Base-by-base conservation (phyloP, 345 rosid species). In the Citrus glauca region DNA sequence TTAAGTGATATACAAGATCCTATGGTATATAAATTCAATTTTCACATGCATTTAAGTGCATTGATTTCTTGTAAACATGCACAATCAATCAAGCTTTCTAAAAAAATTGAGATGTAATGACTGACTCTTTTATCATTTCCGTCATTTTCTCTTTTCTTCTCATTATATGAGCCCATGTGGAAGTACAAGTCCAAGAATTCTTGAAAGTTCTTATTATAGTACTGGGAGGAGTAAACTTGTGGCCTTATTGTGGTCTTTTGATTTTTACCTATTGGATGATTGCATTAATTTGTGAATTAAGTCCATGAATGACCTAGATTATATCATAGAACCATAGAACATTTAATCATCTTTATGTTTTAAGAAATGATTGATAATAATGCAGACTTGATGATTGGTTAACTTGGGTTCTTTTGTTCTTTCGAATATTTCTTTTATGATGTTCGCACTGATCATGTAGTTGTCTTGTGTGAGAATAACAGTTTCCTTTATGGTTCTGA, bases 1-100 rank as follows among this genome's bases (percentile, higher is more conserved):
- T 71, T 77, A 42, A 78, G 67, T 22, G 76, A 77, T 24, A 73
- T 71, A 66, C 89, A 76, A 77, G 84, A 81, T 42, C 65, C 63
- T 45, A 77, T 55, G 87, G 91, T 90, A 83, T 78, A 70, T 70
- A 76, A 73, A 45, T 71, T 40, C 71, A 78, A 69, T 50, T 38
- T 65, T 50, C 35, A 56, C 75, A 7, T 24, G 27, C 67, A 37
- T 81, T 61, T 69, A n/a, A 68, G 5, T 30, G 27, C 8, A 70
- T 68, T 73, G 72, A 22, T 50, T 69, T 60, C 73, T 25, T 14
- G 56, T 66, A 48, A 66, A 62, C 70, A 40, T 73, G 60, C 56
- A 50, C 4, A 55, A 28, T 22, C 42, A 71, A 28, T 53, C 11
- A 9, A 71, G 2, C 59, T 55, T 53, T 10, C 19, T 14, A 7